phyloP scores from a whole-genome alignment of 1,139 yeast species.

The Lodderomyces elongisporus region DNA sequence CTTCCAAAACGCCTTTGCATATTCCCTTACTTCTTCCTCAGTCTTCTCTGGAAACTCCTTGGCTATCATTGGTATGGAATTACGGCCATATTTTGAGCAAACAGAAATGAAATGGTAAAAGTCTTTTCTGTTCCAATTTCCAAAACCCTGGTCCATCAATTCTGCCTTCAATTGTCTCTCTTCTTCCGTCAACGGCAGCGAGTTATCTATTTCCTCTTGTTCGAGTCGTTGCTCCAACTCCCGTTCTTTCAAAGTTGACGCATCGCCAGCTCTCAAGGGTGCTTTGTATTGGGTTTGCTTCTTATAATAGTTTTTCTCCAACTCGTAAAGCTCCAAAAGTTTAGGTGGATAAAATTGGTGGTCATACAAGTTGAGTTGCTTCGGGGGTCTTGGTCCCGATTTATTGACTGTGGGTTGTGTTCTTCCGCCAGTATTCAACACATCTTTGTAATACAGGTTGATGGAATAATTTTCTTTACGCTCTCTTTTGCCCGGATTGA shows the following conservation, averaged over 20 bases:
- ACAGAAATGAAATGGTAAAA: slow-evolving; percentile 61
- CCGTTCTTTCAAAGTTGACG: slow-evolving; percentile 37
- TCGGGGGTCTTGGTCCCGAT: slow-evolving; percentile 60
- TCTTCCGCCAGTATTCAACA: slow-evolving; percentile 62
- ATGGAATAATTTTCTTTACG: slow-evolving; percentile 74
- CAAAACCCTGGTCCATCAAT: slow-evolving; percentile 52
- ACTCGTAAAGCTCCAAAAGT: slow-evolving; percentile 56
- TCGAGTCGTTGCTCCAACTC: slow-evolving; percentile 52
- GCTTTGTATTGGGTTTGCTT: slow-evolving; percentile 49
- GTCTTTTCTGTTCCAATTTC: slow-evolving; percentile 69
- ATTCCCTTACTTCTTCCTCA: slow-evolving; percentile 61
- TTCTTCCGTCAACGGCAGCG: slow-evolving; percentile 64
- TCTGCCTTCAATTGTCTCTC: slow-evolving; percentile 56
- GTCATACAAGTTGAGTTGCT: slow-evolving; percentile 62
- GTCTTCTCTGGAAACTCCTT: slow-evolving; percentile 63
- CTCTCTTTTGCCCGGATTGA: slow-evolving; percentile 73
- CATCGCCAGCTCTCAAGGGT: slow-evolving; percentile 40
- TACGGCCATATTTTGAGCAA: slow-evolving; percentile 64
- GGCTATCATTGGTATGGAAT: slow-evolving; percentile 56
- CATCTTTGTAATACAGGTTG: slow-evolving; percentile 77
- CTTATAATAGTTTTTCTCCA: slow-evolving; percentile 57
- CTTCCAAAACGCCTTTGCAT: slow-evolving; percentile 65
- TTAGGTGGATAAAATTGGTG: slow-evolving; percentile 69
- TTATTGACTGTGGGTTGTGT: slow-evolving; percentile 22
- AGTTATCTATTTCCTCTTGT: slow-evolving; percentile 57